These are phyloP conservation scores for Candolleomyces efflorescens DNA, from an alignment of 768 basidiomycete species.

Conservation along the genomic window DNA sequence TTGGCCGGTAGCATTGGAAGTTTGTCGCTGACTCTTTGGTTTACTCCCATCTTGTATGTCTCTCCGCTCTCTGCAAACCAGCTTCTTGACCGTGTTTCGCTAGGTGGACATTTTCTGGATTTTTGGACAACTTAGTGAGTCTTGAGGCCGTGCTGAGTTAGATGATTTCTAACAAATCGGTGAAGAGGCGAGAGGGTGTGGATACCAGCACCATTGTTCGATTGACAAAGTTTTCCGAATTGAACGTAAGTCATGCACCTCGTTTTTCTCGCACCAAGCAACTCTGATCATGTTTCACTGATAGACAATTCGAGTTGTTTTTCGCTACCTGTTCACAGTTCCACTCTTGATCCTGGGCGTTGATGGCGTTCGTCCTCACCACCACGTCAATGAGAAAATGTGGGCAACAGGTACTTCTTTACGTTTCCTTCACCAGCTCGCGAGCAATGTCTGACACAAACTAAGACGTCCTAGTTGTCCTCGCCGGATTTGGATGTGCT, in stretches of 20 bases:
- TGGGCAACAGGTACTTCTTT: slow-evolving; percentile 39
- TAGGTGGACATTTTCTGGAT: slow-evolving; percentile 65
- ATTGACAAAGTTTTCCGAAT: slow-evolving; percentile 74
- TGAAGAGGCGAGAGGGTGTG: slow-evolving; percentile 55
- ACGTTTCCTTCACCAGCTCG: too few species aligned
- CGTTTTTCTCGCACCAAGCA: neutral
- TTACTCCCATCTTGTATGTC: slow-evolving; percentile 62
- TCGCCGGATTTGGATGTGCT: slow-evolving; percentile 54
- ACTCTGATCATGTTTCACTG: slow-evolving; percentile 1
- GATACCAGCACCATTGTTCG: slow-evolving; percentile 65
- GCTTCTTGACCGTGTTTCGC: slow-evolving; percentile 8
- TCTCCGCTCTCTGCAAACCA: neutral
- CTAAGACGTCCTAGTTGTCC: slow-evolving; percentile 55
- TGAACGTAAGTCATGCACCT: slow-evolving; percentile 54
- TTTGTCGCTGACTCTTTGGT: slow-evolving; percentile 68
- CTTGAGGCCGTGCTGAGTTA: neutral
- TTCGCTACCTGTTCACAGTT: slow-evolving; percentile 68
- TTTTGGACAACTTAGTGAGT: slow-evolving; percentile 57
- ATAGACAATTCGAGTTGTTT: slow-evolving; percentile 65
- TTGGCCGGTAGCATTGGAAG: slow-evolving; percentile 68
- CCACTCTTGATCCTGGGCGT: slow-evolving; percentile 63
- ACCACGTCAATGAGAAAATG: slow-evolving; percentile 61
- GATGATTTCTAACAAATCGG: neutral
- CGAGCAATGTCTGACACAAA: too few species aligned
- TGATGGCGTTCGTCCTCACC: slow-evolving; percentile 62